phyloP scores from a whole-genome alignment of 345 rosid genomes.

The Pelargonium nanum region DNA sequence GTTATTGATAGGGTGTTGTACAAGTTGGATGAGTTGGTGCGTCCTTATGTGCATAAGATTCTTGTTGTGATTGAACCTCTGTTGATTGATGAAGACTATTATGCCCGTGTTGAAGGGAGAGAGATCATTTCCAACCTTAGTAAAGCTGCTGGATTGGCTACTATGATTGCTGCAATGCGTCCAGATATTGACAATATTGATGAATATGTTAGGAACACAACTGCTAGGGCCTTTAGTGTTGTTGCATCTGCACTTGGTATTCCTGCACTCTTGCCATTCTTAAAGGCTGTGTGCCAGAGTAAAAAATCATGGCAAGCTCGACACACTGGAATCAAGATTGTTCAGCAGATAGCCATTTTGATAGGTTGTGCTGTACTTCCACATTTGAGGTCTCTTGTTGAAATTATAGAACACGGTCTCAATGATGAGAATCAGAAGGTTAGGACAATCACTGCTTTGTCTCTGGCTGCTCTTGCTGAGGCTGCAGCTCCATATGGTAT shows the following conservation, averaged over 20 bases:
- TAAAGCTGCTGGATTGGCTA: constrained; percentile 97
- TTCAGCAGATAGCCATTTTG: constrained; percentile 95
- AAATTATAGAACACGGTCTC: constrained; percentile 87
- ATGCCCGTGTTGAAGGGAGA: constrained; percentile 99
- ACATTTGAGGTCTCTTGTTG: constrained; percentile 83
- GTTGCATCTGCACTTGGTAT: constrained; percentile 98
- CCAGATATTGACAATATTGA: constrained; percentile 97
- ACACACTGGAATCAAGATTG: constrained; percentile 98
- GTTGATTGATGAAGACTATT: constrained; percentile 97
- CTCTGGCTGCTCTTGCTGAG: constrained; percentile 98
- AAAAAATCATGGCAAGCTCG: constrained; percentile 99
- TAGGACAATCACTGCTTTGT: constrained; percentile 95
- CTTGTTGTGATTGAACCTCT: constrained; percentile 98
- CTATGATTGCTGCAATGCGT: constrained; percentile 99
- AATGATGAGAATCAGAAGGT: constrained; percentile 98
- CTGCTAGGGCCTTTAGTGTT: constrained; percentile 99
- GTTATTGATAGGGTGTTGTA: constrained; percentile 91
- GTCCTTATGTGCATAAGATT: constrained; percentile 94
- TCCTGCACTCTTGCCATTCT: constrained; percentile 84
- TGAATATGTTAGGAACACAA: constrained; percentile 97
- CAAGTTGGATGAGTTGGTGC: constrained; percentile 90
- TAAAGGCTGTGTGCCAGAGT: constrained; percentile 99
- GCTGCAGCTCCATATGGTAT: constrained; percentile 99
- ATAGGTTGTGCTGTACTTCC: constrained; percentile 99
- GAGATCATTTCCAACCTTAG: constrained; percentile 95